phyloP scores from a whole-genome alignment of 345 rosid genomes.

The Eucalyptus regnans region DNA sequence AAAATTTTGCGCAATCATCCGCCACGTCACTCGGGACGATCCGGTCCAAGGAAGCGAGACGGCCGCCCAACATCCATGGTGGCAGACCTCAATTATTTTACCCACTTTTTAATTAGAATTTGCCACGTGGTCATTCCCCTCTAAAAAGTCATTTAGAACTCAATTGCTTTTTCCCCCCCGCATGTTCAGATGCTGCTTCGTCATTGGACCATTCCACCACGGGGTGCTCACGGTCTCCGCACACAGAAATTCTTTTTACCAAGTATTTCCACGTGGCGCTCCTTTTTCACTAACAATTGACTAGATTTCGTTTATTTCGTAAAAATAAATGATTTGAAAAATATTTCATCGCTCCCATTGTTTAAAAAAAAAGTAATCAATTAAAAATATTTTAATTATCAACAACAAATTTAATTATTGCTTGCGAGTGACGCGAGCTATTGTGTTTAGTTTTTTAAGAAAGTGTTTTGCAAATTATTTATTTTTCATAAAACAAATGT shows the following conservation, averaged over 20 bases:
- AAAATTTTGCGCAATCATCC: background rate
- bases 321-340: too few species aligned
- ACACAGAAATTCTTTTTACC: background rate
- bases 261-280: background rate
- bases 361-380: too few species aligned
- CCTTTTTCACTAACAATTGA: background rate
- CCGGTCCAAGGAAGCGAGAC: background rate
- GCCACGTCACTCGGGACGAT: background rate
- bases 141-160: background rate
- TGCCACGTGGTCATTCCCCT: background rate
- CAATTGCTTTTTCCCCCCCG: background rate
- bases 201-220: background rate
- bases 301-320: background rate
- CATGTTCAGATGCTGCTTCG: background rate
- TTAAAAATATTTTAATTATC: background rate
- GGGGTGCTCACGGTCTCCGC: background rate
- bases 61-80: background rate
- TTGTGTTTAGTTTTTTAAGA: background rate
- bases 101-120: background rate
- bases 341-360: background rate
- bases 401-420: background rate
- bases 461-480: background rate
- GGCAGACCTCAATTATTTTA: background rate
- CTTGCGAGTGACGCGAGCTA: rapidly evolving
- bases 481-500: background rate